Base-by-base conservation (phyloP, 1,284 basidiomycete genomes). In the Cerioporus squamosus region DNA sequence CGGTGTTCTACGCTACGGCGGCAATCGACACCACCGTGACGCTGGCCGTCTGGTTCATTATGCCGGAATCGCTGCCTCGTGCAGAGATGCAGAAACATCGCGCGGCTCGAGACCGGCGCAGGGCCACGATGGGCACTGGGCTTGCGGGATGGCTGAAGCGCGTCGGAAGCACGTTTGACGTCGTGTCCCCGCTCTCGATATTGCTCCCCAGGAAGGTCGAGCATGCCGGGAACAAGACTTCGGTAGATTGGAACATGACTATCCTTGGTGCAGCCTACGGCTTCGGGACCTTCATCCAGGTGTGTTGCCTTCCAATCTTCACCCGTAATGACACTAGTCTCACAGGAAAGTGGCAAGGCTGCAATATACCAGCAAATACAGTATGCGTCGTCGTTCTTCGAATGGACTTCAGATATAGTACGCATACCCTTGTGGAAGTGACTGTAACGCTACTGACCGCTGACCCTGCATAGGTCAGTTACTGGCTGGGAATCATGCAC, bases 51-150 rank as follows among this genome's bases (percentile, higher is more conserved):
- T 80, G 84, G 71, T 71, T 85, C 56, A 24, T 91, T 55, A 71
- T 94, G 29, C 93, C 93, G 0, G 92, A 94, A 70, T 90, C 90
- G 0, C 78, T 93, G 12, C 75, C 84, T 8, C 68, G 70, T 43
- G 67, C 73, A 10, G 54, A 44, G 5, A 57, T 61, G 53, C 44
- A 43, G 8, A 40, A 49, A 22, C 55, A 51, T 14, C 51, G 61
- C n/a, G 58, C 59, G 56, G 44, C 70, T 15, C 69, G 70, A 26
- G 71, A 75, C 22, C 74, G 74, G 73, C 55, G 62, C 9, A n/a
- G 40, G 24, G 54, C 39, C 0, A 24, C 39, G 3, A 44, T 39
- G 38, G 61, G 18, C n/a, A 14, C 38, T 3, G 62, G 65, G 6
- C 7, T 56, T 2, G 5, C 50, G 15, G 42, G 55, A 3, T 53